A percentile compares a stretch with the other conserved stretches of the same genome.
phyloP scores from a whole-genome alignment of 129 eudicot genomes.

The Solidago caesia region DNA sequence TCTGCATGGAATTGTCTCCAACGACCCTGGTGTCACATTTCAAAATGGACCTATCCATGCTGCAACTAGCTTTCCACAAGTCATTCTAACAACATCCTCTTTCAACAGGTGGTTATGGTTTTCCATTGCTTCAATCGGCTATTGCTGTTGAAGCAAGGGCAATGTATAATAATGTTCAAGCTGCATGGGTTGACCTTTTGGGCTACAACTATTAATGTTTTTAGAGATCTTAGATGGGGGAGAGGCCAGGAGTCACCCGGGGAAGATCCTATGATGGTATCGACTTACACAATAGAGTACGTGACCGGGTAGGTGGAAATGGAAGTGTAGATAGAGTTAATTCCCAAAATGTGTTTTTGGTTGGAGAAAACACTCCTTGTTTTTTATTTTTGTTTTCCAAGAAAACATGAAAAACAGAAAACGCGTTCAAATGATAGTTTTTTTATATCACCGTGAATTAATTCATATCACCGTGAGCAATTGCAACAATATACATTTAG shows the following conservation, averaged over 20 bases:
- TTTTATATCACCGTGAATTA: no score
- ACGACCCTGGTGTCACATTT: constrained; percentile 86
- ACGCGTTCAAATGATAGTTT: no score
- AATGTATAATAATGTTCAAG: constrained; percentile 82
- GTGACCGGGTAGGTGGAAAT: constrained; percentile 57
- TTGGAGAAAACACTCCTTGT: no score
- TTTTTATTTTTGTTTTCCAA: no score
- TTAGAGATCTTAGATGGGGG: constrained; percentile 98
- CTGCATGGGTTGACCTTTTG: constrained; percentile 81
- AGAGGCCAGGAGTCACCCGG: constrained; percentile 98
- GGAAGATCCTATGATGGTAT: constrained; percentile 79
- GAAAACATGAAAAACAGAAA: no score
- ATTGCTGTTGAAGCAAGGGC: constrained; percentile 80
- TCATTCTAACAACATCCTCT: constrained; percentile 58
- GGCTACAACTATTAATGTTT: constrained; percentile 86
- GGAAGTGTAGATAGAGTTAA: no score
- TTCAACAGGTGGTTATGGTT: constrained; percentile 69
- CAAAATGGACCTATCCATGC: constrained; percentile 42
- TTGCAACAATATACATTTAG: constrained; percentile 50
- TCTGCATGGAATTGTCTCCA: constrained; percentile 81
- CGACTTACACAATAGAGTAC: constrained; percentile 57
- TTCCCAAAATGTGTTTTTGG: no score
- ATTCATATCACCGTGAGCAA: constrained; percentile 56
- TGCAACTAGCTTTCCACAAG: constrained; percentile 89
- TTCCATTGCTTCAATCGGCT: constrained; percentile 41